These are phyloP conservation scores for Metschnikowia gruessii DNA, from an alignment of 805 yeast species.

Conservation along the genomic window DNA sequence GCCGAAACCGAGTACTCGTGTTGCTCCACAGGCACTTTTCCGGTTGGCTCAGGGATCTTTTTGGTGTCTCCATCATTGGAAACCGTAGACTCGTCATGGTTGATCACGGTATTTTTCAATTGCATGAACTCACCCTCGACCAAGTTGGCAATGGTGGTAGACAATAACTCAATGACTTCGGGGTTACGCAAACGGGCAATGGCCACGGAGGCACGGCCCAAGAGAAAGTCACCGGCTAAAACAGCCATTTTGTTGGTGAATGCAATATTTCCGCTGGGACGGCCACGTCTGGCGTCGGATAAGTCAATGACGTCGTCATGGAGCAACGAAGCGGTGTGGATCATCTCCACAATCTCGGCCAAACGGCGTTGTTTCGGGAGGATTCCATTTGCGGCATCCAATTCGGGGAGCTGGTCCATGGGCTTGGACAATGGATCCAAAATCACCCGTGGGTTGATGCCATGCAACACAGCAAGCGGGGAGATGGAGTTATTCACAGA, in stretches of 20 bases:
- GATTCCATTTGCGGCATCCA: constrained; percentile 65
- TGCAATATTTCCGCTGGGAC: constrained; percentile 88
- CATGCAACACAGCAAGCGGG: constrained; percentile 82
- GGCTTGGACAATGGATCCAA: constrained; percentile 83
- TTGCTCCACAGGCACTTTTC: constrained; percentile 56
- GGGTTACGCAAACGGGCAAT: constrained; percentile 90
- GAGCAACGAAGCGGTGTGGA: constrained; percentile 90
- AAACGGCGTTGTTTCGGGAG: constrained; percentile 91
- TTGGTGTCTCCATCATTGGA: constrained; percentile 49
- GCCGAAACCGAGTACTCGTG: constrained; percentile 54
- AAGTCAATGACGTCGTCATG: constrained; percentile 97
- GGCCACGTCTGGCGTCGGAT: constrained; percentile 83
- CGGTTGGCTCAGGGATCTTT: constrained; percentile 55
- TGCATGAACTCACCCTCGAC: constrained; percentile 99
- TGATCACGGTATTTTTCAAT: constrained; percentile 82
- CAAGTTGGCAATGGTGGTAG: constrained; percentile 93
- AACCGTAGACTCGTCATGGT: constrained; percentile 42
- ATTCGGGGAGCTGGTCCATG: constrained; percentile 64
- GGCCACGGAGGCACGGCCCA: constrained; percentile 96
- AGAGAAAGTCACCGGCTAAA: constrained; percentile 90
- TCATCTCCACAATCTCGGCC: constrained; percentile 98
- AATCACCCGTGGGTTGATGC: constrained; percentile 80
- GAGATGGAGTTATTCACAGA: constrained; percentile 64
- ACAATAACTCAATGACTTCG: constrained; percentile 94
- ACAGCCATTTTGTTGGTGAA: constrained; percentile 97